Evolutionary conservation across 352 stramenopile species (phyloP), one percentile per base, ranked within the genome.

Genomic region (Plasmopara viticola): DNA sequence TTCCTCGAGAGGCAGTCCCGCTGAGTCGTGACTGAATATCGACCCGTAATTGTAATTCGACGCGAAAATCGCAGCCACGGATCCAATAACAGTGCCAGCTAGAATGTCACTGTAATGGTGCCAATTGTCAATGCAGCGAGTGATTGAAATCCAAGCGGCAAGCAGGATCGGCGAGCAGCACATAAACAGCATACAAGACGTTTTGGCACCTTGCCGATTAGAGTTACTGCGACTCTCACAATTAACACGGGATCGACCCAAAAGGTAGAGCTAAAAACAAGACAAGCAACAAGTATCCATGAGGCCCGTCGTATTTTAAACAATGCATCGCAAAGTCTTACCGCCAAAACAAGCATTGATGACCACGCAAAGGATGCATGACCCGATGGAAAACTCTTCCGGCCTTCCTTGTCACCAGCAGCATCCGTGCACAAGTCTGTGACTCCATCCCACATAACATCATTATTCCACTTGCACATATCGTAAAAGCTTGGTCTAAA

Each of bases 91-190:
- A 18, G 62, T 76, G 15, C 78, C 78, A n/a, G 84, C 81, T 48
- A 89, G 35, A 25, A 74, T 89, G 52, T 90, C 82, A 29, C 56
- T 78, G 64, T 90, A 93, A 61, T 93, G 75, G 51, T 93, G 82
- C 82, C 82, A 90, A 53, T 93, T 93, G 64, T 90, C 82, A 44
- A 88, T 73, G 28, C 78, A 85, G 43, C 82, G 82, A 13, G 82
- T 86, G 28, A 90, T 60, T 2, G 73, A 65, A 35, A 90, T 74
- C 82, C 82, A 93, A 2, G 80, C 41, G 15, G 82, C 79, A 10
- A 90, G 41, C 1, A 88, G 29, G 20, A 72, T 69, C 17, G 82
- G 82, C 10, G 62, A 37, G 51, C 82, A 86, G 56, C 78, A 86
- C 30, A 90, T 5, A 47, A 90, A 84, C 6, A 90, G 56, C 64